Evolutionary conservation across 768 basidiomycete species (phyloP), one percentile per base, ranked within the genome.

Genomic region (Naganishia vishniacii): DNA sequence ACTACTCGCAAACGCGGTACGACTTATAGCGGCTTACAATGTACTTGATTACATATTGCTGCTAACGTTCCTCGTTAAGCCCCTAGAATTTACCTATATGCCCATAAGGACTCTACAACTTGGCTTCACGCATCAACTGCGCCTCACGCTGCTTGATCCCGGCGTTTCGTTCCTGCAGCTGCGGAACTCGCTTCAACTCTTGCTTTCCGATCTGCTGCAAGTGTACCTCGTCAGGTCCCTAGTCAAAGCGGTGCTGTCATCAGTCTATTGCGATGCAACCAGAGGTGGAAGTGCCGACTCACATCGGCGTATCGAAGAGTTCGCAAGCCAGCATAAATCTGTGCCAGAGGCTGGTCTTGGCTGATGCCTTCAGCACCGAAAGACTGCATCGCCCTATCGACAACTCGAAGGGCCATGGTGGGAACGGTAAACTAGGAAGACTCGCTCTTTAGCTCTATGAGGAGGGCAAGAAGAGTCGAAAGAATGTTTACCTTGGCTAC

Each of bases 321-420:
- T 60, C 95, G 83, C 68, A 97, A 75, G 9, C 83, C 83, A 28
- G 90, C 88, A 82, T 85, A 97, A 65, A 83, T 82, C 53, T 77
- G 72, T 0, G 94, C 91, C 34, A 99, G 83, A 23, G 84, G 84
- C 37, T 86, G 86, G 71, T 98, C 94, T 78, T 95, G 91, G 25
- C 84, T 88, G 47, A 99, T 80, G 34, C 95, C 95, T 78, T 97
- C 94, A n/a, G 92, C 95, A 59, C 95, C 95, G 71, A 88, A 91
- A 0, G 88, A 81, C 80, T 99, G 95, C 56, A 98, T 97, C 1
- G 91, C 88, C n/a, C 91, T 86, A 79, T 99, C 95, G 41, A 98
- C 82, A 48, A 99, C 88, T 25, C 80, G 79, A 49, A 89, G 81
- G 0, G 92, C 94, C 88, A 94, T 90, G 0, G 83, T 82, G 13